These are phyloP conservation scores for Monilinia vaccinii-corymbosi DNA, from an alignment of 2,329 filamentous ascomycete genomes.

Conservation along the genomic window DNA sequence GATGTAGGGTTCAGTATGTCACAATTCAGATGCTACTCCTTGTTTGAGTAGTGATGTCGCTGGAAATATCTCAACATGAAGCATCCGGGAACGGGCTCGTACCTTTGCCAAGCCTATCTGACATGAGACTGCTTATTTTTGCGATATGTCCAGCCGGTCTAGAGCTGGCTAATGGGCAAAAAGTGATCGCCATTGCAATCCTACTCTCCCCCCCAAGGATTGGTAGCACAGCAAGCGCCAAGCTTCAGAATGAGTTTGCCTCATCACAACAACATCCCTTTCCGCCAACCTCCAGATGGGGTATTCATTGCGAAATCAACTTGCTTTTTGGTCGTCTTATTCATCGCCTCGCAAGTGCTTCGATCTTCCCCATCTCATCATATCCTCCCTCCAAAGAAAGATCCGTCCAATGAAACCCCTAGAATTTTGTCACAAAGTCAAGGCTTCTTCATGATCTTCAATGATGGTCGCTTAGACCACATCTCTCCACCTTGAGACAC, in stretches of 20 bases:
- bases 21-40: background rate
- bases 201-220: background rate
- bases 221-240: background rate
- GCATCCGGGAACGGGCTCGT: background rate
- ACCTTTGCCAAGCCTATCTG: background rate
- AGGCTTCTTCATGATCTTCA: background rate
- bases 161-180: background rate
- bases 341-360: background rate
- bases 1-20: background rate
- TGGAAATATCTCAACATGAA: background rate
- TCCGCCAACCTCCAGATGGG: background rate
- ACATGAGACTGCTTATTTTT: background rate
- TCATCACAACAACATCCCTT: background rate
- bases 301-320: background rate
- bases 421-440: background rate
- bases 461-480: background rate
- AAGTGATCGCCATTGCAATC: background rate
- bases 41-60: background rate
- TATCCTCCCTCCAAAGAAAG: background rate
- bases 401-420: background rate
- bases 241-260: background rate
- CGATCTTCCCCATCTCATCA: background rate
- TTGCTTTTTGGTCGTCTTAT: background rate
- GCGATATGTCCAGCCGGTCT: background rate
- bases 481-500: background rate